These are phyloP conservation scores for Phyllostachys edulis DNA, from an alignment of 176 grass and related monocot genomes.

Conservation along the genomic window DNA sequence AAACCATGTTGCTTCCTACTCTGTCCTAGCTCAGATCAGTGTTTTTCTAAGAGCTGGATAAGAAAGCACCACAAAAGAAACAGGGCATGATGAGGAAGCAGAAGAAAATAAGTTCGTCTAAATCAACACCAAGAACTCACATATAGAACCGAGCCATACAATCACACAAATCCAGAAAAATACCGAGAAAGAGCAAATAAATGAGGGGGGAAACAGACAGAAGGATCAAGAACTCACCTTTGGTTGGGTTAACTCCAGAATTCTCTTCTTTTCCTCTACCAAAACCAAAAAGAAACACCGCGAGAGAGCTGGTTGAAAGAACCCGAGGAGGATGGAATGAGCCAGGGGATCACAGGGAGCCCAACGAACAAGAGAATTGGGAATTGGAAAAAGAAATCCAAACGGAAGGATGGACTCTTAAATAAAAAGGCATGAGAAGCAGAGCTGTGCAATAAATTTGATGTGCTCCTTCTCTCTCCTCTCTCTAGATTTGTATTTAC, in stretches of 20 bases:
- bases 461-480: background rate
- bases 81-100: background rate
- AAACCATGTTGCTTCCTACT: background rate
- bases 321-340: conserved; percentile 4
- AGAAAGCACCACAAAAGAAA: background rate
- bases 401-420: conserved; percentile 30
- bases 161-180: background rate
- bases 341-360: conserved; percentile 4
- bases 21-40: conserved; percentile 30
- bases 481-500: conserved; percentile 23
- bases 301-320: background rate
- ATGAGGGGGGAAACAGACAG: background rate
- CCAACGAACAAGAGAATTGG: conserved; percentile 37
- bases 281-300: background rate
- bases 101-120: background rate
- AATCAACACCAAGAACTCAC: conserved; percentile 5
- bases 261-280: conserved; percentile 11
- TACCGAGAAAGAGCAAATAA: background rate
- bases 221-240: conserved; percentile 44
- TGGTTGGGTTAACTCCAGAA: conserved; percentile 11
- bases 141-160: background rate
- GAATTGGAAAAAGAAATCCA: conserved; percentile 34
- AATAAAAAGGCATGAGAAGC: conserved; percentile 40
- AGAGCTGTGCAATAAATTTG: conserved; percentile 51
- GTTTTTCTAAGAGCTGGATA: background rate